Evolutionary conservation across 345 rosid genomes (phyloP).

Genomic region (Garcia nutans): DNA sequence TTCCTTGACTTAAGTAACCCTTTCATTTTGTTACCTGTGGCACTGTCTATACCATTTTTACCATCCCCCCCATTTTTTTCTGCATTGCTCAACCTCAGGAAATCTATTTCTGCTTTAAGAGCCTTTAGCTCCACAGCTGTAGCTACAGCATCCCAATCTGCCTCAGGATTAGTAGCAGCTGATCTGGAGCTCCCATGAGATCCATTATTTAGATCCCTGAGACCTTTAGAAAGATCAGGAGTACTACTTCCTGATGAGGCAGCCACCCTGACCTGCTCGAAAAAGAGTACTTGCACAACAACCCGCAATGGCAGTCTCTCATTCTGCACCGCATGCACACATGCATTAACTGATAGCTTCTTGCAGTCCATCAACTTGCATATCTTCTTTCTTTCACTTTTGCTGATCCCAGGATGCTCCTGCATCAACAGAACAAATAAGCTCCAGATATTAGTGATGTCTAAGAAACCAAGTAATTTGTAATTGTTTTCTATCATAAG

Average conservation of each 20-base stretch:
- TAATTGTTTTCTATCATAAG: background rate
- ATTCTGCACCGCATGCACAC: slow-evolving; percentile 84
- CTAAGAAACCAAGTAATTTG: background rate
- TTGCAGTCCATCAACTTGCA: slow-evolving; percentile 90
- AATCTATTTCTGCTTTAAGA: slow-evolving; percentile 61
- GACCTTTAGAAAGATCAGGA: slow-evolving; percentile 63
- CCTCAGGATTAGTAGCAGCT: slow-evolving; percentile 59
- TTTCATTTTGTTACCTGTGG: slow-evolving; percentile 53
- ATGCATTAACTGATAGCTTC: slow-evolving; percentile 79
- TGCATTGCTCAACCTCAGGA: slow-evolving; percentile 45
- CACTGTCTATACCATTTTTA: slow-evolving; percentile 38
- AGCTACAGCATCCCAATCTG: slow-evolving; percentile 81
- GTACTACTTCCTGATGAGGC: slow-evolving; percentile 84
- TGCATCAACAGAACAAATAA: slow-evolving; percentile 26
- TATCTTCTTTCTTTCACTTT: slow-evolving; percentile 75
- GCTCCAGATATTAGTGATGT: background rate
- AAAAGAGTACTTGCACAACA: slow-evolving; percentile 77
- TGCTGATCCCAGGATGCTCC: slow-evolving; percentile 75
- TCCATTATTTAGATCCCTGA: slow-evolving; percentile 52
- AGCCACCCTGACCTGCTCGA: slow-evolving; percentile 69
- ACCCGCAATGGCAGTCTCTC: slow-evolving; percentile 79
- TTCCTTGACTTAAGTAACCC: slow-evolving; percentile 73
- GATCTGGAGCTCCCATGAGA: slow-evolving; percentile 69
- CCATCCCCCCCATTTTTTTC: slow-evolving; percentile 38
- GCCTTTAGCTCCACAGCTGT: slow-evolving; percentile 73